Conservation (phyloP, 805 yeast species). For the Zygosaccharomyces pseudorouxii region DNA sequence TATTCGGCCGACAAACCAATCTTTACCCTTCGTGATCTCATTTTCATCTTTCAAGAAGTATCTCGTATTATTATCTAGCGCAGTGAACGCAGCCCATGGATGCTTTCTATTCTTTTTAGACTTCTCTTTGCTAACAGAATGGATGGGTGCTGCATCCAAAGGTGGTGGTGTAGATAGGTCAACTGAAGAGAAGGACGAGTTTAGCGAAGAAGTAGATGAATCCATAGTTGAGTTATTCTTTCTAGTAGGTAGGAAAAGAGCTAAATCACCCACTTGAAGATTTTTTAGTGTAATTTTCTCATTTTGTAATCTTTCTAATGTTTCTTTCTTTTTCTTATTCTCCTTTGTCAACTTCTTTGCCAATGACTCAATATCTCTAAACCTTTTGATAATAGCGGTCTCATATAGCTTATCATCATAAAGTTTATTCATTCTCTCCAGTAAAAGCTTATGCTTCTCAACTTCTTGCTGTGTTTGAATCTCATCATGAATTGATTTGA, state of each 20-base stretch:
- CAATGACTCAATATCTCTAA: conserved; percentile 81
- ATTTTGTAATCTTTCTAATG: conserved; percentile 28
- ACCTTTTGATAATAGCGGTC: conserved; percentile 60
- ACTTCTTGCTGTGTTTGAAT: conserved; percentile 9
- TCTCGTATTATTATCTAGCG: conserved; percentile 70
- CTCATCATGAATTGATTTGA: conserved; percentile 18
- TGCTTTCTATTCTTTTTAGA: conserved; percentile 28
- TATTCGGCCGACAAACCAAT: conserved; percentile 81
- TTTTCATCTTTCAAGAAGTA: conserved; percentile 57
- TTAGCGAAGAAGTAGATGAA: conserved; percentile 26
- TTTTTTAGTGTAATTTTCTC: conserved; percentile 60
- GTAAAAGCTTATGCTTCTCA: conserved; percentile 12
- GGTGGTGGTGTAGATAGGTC: conserved; percentile 34
- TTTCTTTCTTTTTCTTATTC: conserved; percentile 30
- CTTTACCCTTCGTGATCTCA: conserved; percentile 43
- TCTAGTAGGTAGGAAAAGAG: conserved; percentile 76
- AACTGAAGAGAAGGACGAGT: conserved; percentile 35
- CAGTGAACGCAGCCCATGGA: conserved; percentile 94
- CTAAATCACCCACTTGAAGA: conserved; percentile 72
- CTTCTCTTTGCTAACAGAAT: conserved; percentile 14
- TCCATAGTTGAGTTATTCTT: conserved; percentile 25
- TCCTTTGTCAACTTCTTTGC: conserved; percentile 80
- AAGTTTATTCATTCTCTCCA: conserved; percentile 24
- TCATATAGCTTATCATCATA: conserved; percentile 32
- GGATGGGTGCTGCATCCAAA: conserved; percentile 14